Base-by-base conservation (phyloP, 495 filamentous ascomycete genomes). In the Viridothelium virens region DNA sequence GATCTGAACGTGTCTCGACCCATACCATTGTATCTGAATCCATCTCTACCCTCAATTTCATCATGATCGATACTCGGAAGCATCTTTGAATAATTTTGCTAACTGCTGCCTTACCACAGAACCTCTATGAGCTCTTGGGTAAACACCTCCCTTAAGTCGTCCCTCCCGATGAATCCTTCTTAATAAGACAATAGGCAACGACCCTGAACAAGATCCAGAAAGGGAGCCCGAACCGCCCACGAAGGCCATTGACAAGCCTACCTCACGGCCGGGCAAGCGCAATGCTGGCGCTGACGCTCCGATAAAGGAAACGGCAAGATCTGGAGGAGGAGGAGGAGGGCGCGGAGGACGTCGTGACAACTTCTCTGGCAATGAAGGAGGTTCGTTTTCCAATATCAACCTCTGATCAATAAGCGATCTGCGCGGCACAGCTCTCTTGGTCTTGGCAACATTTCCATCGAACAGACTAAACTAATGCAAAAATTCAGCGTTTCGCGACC, bases 201-300 rank as follows among this genome's bases (percentile, higher is more conserved):
- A 95, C 79, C 87, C 89, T 76, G 90, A 91, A 77, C 87, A 88
- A 74, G 92, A 92, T 79, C 87, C 88, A 72, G 88, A 89, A 77
- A 83, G 83, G 77, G 83, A 84, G 74, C 86, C 89, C 70, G 81
- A 86, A 71, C 87, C 89, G 73, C 92, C 91, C 74, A 85, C 89
- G 61, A 90, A 89, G 82, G 88, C 90, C 71, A 81, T 92, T 72
- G 95, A 97, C 79, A 94, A 89, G 83, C 86, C 89, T 66, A 80
- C 83, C 65, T 81, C 85, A 69, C 87, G 91, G 74, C 81, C 84
- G 70, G 87, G 85, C 79, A 97, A 97, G 88, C 91, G 91, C 79
- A 95, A 96, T 80, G 87, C 84, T 76, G 85, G 88, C 74, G 86
- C 86, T 74, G 87, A 91, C 77, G 86, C 87, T 68, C 84, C 85